Base-by-base conservation (phyloP, 306 rosid species). In the Crataegus laevigata region DNA sequence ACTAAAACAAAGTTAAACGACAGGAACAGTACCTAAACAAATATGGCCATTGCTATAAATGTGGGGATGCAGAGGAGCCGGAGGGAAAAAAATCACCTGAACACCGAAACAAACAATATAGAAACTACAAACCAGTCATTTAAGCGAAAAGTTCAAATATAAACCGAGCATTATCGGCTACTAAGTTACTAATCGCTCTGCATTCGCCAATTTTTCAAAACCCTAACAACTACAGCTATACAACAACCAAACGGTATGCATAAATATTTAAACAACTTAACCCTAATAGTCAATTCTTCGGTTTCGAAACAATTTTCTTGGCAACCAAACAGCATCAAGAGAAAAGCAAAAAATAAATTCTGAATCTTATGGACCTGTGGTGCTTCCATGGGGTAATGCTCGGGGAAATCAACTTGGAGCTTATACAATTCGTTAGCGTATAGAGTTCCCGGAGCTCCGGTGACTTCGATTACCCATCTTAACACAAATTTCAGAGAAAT, bases 1-100 rank as follows among this genome's bases (percentile, higher is more conserved):
- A 25, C 30, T 47, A 32, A 22, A 25, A 15, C 64, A 74, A 59
- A 79, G 55, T 66, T 24, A 3, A 72, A 25, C 24, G 54, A 25
- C 47, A 43, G 11, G 15, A 52, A n/a, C 8, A 0, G 43, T 84
- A 94, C 98, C 98, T 86, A 94, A 84, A 83, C 98, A 94, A 80
- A 94, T 94, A 87, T 94, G 98, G 34, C 98, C 98, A 30, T 94
- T 94, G 88, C 98, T 94, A 69, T 94, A 94, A 78, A 94, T 94
- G 84, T 94, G 98, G 21, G 98, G 98, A 85, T 94, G 98, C 78
- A 88, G 79, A 1, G 98, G 98, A 72, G 98, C 96, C 9, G 98
- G 97, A 60, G 87, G 80, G 77, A 91, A 79, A 75, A 94, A 94
- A 78, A 94, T 90, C 74, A 94, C 98, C 97, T 94, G 80, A 11